Percentiles rank a stretch among this genome's conserved stretches.
Conservation (phyloP, 2,329 filamentous ascomycete genomes). For the Daldinia sp. region DNA sequence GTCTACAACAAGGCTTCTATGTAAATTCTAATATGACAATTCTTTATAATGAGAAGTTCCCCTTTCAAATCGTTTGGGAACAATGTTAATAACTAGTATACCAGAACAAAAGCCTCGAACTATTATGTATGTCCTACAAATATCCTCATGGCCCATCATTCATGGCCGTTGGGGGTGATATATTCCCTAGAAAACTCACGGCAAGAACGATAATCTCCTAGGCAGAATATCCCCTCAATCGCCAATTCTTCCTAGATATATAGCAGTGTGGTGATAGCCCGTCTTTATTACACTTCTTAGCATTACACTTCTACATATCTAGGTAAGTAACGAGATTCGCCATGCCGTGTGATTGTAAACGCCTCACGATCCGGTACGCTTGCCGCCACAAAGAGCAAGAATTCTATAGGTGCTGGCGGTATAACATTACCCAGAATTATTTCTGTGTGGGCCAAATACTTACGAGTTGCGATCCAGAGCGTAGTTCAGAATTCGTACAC, state of each 20-base stretch:
- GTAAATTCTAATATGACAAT: too few species aligned
- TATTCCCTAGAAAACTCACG: conserved; percentile 1
- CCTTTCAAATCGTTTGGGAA: not conserved
- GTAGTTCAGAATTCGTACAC: not conserved
- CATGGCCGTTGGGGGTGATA: not conserved
- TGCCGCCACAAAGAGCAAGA: conserved; percentile 46
- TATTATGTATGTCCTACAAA: conserved; percentile 14
- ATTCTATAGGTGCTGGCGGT: conserved; percentile 37
- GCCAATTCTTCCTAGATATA: conserved; percentile 28
- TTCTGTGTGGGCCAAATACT: conserved; percentile 34
- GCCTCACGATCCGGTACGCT: conserved; percentile 37
- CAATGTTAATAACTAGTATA: conserved; percentile 16
- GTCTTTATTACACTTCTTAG: not conserved
- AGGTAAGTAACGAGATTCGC: conserved; percentile 16
- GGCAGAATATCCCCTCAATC: conserved; percentile 22
- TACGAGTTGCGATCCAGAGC: conserved; percentile 29
- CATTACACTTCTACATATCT: not conserved
- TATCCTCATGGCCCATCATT: not conserved
- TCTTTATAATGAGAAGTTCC: conserved; percentile 9
- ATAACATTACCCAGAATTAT: conserved; percentile 30
- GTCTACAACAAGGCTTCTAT: conserved; percentile 10
- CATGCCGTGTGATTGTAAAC: conserved; percentile 43
- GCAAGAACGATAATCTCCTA: conserved; percentile 10
- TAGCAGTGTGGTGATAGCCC: conserved; percentile 4
- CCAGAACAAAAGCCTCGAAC: not conserved